Conservation (phyloP, 2,329 filamentous ascomycete genomes). For the Sporothrix humicola region DNA sequence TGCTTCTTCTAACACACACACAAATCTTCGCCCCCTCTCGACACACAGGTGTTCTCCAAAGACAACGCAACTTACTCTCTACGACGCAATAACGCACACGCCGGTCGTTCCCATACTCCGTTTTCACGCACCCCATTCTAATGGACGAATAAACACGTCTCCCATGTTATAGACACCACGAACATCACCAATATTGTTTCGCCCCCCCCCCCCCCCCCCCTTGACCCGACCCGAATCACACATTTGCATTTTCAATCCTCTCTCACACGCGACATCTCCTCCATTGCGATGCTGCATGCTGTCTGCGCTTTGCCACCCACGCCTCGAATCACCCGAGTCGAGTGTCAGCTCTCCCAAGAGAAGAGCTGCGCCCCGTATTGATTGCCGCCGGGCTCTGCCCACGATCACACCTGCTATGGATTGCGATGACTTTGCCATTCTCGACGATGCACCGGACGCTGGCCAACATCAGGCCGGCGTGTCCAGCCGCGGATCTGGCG, state of each 20-base stretch:
- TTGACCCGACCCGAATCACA: too few species aligned
- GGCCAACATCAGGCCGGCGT: conserved; percentile 7
- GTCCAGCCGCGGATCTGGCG: too few species aligned
- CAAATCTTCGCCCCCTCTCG: too few species aligned
- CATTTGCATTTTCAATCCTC: not conserved
- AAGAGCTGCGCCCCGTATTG: not conserved
- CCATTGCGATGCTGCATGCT: not conserved
- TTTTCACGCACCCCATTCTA: not conserved
- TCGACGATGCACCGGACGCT: conserved; percentile 35
- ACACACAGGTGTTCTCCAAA: too few species aligned
- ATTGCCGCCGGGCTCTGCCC: not conserved
- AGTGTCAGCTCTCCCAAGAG: not conserved
- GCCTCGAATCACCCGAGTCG: not conserved
- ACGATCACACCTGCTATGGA: conserved; percentile 35
- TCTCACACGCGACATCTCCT: not conserved
- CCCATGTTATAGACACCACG: not conserved
- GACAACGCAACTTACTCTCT: too few species aligned
- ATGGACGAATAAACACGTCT: too few species aligned
- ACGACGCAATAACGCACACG: not conserved
- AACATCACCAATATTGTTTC: not conserved
- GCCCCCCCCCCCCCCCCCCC: too few species aligned
- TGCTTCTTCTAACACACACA: too few species aligned
- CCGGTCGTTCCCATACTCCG: not conserved
- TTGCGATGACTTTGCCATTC: conserved; percentile 39
- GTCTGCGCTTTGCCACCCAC: not conserved